Percentiles rank a stretch among this genome's conserved stretches.
These are phyloP conservation scores for Medicago ruthenica DNA, from an alignment of 306 rosid genomes.

Conservation along the genomic window DNA sequence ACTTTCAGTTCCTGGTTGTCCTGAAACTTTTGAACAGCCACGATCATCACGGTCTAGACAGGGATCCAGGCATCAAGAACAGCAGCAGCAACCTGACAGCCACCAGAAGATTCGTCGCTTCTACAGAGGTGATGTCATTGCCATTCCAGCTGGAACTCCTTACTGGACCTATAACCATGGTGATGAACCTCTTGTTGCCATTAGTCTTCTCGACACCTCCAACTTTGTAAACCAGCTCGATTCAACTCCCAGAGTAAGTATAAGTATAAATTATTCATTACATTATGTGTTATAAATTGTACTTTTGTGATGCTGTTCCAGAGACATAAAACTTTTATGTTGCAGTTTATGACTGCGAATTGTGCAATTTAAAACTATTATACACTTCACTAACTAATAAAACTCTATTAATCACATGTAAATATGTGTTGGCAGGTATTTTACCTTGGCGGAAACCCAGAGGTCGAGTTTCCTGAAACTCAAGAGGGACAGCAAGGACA, in stretches of 20 bases:
- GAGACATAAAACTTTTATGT: background rate
- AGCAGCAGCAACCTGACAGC: background rate
- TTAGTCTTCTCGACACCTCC: conserved; percentile 53
- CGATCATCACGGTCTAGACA: background rate
- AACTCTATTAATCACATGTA: background rate
- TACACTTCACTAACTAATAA: background rate
- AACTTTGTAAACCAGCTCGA: conserved; percentile 69
- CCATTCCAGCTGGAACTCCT: conserved; percentile 46
- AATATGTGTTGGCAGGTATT: conserved; percentile 47
- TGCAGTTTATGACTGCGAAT: too few relatives aligned
- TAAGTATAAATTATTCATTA: background rate
- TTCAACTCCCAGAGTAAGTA: conserved; percentile 55
- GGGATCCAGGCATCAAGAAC: background rate
- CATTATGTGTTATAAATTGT: background rate
- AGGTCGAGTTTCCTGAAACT: conserved; percentile 45
- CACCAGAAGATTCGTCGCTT: conserved; percentile 48
- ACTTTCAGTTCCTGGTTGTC: conserved; percentile 31
- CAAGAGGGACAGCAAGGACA: background rate
- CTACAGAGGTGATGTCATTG: conserved; percentile 31
- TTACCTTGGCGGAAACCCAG: conserved; percentile 69
- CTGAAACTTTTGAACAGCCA: conserved; percentile 31
- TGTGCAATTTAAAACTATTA: background rate
- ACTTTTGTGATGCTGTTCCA: background rate
- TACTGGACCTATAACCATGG: conserved; percentile 49
- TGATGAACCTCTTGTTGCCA: conserved; percentile 30